Base-by-base conservation (phyloP, 2,329 filamentous ascomycete genomes). In the Fusarium sp. region DNA sequence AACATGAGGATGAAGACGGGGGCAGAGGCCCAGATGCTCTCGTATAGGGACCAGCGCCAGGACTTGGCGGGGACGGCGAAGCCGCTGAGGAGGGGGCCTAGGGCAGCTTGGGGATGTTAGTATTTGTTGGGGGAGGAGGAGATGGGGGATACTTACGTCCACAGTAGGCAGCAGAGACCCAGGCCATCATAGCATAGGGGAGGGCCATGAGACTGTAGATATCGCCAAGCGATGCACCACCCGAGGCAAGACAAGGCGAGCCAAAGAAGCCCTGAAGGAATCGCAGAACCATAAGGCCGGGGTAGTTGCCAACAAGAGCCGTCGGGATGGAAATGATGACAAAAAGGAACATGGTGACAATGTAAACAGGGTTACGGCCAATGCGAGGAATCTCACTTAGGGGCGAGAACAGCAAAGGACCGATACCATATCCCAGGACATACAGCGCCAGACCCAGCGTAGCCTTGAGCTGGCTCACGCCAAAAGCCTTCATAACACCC, bases 261-360 rank as follows among this genome's bases (percentile, higher is more conserved):
- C 91, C 91, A 73, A 92, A 91, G 85, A 93, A 91, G 2, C 91
- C 91, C 68, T 90, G 89, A 5, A 93, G 81, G 81, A 92, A 92
- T 2, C 91, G 87, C 4, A 91, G 84, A 3, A 92, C 89, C 75
- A 93, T 86, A 11, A 94, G 84, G 0, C 91, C 91, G 0, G 89
- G 83, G 62, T 91, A 92, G 82, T 91, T 92, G 52, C 88, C 81
- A 5, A 90, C 90, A 0, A 94, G 80, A 0, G 91, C 90, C 0
- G 91, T 89, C 0, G 92, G 91, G 18, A 94, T 87, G 7, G 88
- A 90, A 13, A 94, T 81, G 69, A 94, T 87, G 58, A 92, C 89
- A 79, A 94, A 94, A 31, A 94, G 83, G 67, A 88, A 88, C 83
- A 94, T 92, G 11, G 91, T 92, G 73, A 89, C 80, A 38, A 93